Percentiles rank a stretch among this genome's conserved stretches.
phyloP scores from a whole-genome alignment of 2,329 filamentous ascomycete genomes.

The Xylariaceae sp. region DNA sequence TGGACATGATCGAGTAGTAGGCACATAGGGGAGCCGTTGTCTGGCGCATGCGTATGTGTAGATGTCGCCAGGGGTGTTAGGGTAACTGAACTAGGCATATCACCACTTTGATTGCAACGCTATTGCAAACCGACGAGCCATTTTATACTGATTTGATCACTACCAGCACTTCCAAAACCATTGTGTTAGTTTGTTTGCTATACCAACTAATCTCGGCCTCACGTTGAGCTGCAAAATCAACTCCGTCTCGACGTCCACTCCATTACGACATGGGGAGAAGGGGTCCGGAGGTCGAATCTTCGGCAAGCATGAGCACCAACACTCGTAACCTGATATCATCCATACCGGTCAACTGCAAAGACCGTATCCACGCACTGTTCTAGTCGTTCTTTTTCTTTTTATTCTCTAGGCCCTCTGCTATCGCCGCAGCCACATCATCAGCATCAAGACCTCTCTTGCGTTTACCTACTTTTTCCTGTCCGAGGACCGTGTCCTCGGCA shows the following conservation, averaged over 20 bases:
- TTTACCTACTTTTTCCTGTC: constrained; percentile 52
- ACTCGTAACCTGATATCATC: background rate
- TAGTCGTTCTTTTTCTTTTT: constrained; percentile 32
- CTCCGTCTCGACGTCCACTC: background rate
- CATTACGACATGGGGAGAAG: too few relatives aligned
- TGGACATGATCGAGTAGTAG: constrained; percentile 63
- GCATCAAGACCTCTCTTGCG: constrained; percentile 51
- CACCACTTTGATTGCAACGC: background rate
- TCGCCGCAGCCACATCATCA: constrained; percentile 49
- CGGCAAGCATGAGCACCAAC: too few relatives aligned
- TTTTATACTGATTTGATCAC: background rate
- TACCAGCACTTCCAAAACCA: background rate
- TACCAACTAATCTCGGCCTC: background rate
- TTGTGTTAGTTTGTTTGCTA: background rate
- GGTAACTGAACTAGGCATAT: background rate
- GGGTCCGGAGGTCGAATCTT: too few relatives aligned
- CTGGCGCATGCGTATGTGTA: background rate
- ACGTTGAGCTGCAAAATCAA: background rate
- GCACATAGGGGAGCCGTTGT: background rate
- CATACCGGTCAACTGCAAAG: background rate
- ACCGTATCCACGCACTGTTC: background rate
- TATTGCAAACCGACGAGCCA: background rate
- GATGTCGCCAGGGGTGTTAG: background rate
- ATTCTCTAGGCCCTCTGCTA: constrained; percentile 30
- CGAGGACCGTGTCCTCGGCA: constrained; percentile 56